phyloP scores from a whole-genome alignment of 2,329 filamentous ascomycete genomes.

The Aspergillus pseudonomiae region DNA sequence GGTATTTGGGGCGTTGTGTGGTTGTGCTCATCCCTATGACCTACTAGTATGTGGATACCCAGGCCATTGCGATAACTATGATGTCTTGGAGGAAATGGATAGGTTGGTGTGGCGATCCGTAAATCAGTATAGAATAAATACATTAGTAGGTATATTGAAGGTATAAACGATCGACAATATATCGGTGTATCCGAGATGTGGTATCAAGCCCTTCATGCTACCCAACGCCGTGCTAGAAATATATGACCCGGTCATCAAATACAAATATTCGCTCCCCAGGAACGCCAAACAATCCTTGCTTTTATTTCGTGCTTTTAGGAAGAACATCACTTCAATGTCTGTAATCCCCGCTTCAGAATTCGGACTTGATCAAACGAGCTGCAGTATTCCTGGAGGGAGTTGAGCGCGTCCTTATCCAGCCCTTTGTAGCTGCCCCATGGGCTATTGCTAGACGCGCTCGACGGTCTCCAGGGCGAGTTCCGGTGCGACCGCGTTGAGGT shows the following conservation, averaged over 20 bases:
- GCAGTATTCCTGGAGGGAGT: conserved; percentile 1
- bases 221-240: not conserved
- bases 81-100: too few relatives aligned
- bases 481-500: not conserved
- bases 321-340: not conserved
- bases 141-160: not conserved
- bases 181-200: not conserved
- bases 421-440: not conserved
- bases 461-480: not conserved
- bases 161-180: not conserved
- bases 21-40: too few relatives aligned
- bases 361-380: conserved; percentile 2
- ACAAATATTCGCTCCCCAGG: not conserved
- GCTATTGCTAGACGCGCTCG: not conserved
- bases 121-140: not conserved
- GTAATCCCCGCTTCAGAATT: not conserved
- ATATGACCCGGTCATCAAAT: not conserved
- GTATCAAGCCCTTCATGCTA: not conserved
- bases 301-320: not conserved
- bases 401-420: not conserved
- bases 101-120: not conserved
- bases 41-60: too few relatives aligned
- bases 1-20: too few relatives aligned
- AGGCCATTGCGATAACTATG: too few relatives aligned
- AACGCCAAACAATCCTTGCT: not conserved